phyloP scores from a whole-genome alignment of 2,329 filamentous ascomycete species.

The Fusarium scirpi region DNA sequence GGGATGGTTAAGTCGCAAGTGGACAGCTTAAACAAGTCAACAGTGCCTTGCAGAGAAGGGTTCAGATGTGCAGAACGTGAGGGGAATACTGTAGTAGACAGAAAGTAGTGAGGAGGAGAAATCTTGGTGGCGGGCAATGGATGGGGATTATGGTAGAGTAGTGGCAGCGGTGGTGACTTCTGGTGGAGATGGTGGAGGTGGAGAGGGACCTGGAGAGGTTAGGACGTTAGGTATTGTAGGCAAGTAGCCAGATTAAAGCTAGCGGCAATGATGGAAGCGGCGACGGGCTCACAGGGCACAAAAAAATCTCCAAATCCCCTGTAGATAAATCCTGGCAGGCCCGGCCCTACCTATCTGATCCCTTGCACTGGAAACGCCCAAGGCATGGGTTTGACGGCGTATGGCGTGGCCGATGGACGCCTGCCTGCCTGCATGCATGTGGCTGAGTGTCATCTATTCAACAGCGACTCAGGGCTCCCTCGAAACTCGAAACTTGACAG shows the following conservation, averaged over 20 bases:
- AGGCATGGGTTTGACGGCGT: conserved; percentile 6
- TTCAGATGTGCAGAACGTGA: conserved; percentile 14
- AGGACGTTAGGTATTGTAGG: conserved; percentile 13
- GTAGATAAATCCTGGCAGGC: conserved; percentile 22
- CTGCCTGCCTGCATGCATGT: conserved; percentile 38
- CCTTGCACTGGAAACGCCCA: conserved; percentile 27
- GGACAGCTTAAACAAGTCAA: conserved; percentile 9
- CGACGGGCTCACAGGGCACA: conserved; percentile 28
- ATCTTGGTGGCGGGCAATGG: conserved; percentile 42
- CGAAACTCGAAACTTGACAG: conserved; percentile 22
- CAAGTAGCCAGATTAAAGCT: conserved; percentile 33
- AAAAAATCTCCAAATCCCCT: conserved; percentile 16
- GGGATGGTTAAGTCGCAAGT: conserved; percentile 10
- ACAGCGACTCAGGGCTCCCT: conserved; percentile 5
- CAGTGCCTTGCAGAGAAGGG: conserved; percentile 30
- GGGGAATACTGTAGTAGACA: conserved; percentile 25
- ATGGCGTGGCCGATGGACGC: conserved; percentile 36
- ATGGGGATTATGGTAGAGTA: conserved; percentile 38
- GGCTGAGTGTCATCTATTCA: conserved; percentile 21
- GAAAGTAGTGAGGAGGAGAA: conserved; percentile 39
- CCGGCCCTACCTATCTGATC: conserved; percentile 11
- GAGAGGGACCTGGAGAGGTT: conserved; percentile 37
- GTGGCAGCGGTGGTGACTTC: conserved; percentile 44
- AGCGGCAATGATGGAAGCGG: conserved; percentile 46
- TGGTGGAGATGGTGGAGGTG: conserved; percentile 45